These are phyloP conservation scores for Microbotryum lychnidis-dioicae DNA, from an alignment of 1,284 basidiomycete genomes.

Conservation along the genomic window DNA sequence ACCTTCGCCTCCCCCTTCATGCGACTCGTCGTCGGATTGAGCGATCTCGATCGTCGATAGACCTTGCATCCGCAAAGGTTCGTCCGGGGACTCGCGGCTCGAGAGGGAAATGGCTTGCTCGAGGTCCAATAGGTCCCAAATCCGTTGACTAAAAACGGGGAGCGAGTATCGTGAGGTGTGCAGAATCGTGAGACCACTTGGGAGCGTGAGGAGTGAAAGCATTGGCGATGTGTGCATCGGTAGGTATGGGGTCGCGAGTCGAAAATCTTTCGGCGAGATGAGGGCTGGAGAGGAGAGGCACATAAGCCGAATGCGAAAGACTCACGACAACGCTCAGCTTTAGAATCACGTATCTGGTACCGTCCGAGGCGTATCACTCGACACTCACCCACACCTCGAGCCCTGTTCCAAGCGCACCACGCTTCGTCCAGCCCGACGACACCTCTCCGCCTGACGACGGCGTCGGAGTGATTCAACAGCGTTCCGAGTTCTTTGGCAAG, in stretches of 20 bases:
- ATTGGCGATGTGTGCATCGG: slow-evolving; percentile 46
- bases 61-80: slow-evolving; percentile 20
- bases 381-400: slow-evolving; percentile 75
- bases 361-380: background rate
- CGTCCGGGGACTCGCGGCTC: background rate
- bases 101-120: slow-evolving; percentile 41
- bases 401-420: slow-evolving; percentile 96
- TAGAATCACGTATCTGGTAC: too few relatives aligned
- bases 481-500: slow-evolving; percentile 74
- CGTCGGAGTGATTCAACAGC: slow-evolving; percentile 55
- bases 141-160: slow-evolving; percentile 52
- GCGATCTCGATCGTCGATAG: slow-evolving; percentile 53
- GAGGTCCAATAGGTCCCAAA: slow-evolving; percentile 36
- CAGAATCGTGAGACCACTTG: slow-evolving; percentile 72
- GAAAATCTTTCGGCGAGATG: slow-evolving; percentile 75
- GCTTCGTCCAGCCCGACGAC: slow-evolving; percentile 86
- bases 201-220: slow-evolving; percentile 43
- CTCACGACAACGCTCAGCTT: too few relatives aligned
- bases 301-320: too few relatives aligned
- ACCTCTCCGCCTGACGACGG: slow-evolving; percentile 46
- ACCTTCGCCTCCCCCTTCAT: background rate
- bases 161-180: slow-evolving; percentile 70
- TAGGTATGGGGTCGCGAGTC: slow-evolving; percentile 62
- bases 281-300: slow-evolving; percentile 51
- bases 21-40: slow-evolving; percentile 50